Evolutionary conservation across 176 grass and related monocot genomes (phyloP).

Genomic region (Alloteropsis semialata): DNA sequence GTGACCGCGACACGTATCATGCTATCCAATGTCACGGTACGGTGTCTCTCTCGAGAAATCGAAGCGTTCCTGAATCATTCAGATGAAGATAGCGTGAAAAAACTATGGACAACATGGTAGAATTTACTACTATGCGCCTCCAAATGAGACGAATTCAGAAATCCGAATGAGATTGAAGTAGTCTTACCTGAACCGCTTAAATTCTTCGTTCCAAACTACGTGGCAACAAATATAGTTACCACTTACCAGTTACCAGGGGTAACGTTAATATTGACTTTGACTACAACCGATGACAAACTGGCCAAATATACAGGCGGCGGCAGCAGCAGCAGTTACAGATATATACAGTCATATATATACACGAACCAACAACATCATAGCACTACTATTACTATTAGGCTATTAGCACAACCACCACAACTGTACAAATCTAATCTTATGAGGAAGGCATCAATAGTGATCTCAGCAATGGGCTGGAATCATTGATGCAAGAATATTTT

Average conservation of each 20-base stretch:
- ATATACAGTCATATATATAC: conserved; percentile 53
- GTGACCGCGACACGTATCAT: conserved; percentile 27
- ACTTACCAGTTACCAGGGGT: conserved; percentile 10
- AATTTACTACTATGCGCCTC: too few relatives aligned
- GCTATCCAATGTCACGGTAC: background rate
- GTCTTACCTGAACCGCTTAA: conserved; percentile 5
- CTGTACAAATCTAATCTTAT: conserved; percentile 67
- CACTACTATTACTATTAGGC: too few relatives aligned
- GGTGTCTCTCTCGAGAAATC: background rate
- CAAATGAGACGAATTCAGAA: background rate
- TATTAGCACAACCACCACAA: conserved; percentile 35
- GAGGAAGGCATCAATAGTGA: conserved; percentile 13
- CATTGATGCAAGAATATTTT: conserved; percentile 38
- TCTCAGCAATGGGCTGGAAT: conserved; percentile 54
- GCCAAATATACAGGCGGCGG: conserved; percentile 36
- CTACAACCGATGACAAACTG: conserved; percentile 28
- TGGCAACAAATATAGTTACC: conserved; percentile 26
- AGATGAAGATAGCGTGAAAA: conserved; percentile 13
- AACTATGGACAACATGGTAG: background rate
- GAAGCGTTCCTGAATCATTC: conserved; percentile 1
- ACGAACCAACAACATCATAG: conserved; percentile 30
- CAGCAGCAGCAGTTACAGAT: conserved; percentile 20
- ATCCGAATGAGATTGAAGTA: background rate
- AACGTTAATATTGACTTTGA: conserved; percentile 14
- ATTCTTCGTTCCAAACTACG: conserved; percentile 31